These are phyloP conservation scores for Lineolata rhizophorae DNA, from an alignment of 495 filamentous ascomycete species.

Conservation along the genomic window DNA sequence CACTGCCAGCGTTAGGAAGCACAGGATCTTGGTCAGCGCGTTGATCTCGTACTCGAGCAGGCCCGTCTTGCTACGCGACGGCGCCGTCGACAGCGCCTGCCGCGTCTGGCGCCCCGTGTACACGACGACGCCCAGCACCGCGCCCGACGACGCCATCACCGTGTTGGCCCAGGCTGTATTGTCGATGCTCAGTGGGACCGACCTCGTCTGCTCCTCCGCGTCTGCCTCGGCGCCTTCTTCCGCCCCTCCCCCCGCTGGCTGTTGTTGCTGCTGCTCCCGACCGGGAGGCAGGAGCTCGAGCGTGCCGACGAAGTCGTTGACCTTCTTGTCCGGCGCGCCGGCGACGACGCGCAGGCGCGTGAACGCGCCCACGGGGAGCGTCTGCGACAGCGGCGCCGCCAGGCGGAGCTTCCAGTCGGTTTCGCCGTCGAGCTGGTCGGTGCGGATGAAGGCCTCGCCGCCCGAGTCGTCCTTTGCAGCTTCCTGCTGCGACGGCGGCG, in stretches of 20 bases:
- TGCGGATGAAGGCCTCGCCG: conserved; percentile 90
- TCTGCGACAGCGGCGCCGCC: conserved; percentile 65
- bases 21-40: conserved; percentile 91
- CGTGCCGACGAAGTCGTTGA: conserved; percentile 84
- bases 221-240: neutral
- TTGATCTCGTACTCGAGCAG: conserved; percentile 94
- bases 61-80: conserved; percentile 79
- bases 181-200: conserved; percentile 69
- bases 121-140: conserved; percentile 66
- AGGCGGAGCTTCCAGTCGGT: conserved; percentile 96
- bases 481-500: too few species aligned
- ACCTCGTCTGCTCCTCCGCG: conserved; percentile 15
- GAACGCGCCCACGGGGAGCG: conserved; percentile 42
- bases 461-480: conserved; percentile 15
- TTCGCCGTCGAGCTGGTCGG: conserved; percentile 94
- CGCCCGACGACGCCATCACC: conserved; percentile 78
- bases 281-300: conserved; percentile 32
- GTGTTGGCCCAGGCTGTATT: conserved; percentile 99
- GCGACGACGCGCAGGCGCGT: conserved; percentile 55
- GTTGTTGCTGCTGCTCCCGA: too few species aligned
- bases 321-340: conserved; percentile 70
- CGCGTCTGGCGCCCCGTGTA: conserved; percentile 93
- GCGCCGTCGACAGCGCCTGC: conserved; percentile 78
- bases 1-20: conserved; percentile 61
- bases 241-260: too few species aligned